Evolutionary conservation across 306 rosid species (phyloP), one percentile per base, ranked within the genome.

Genomic region (Medicago lupulina): DNA sequence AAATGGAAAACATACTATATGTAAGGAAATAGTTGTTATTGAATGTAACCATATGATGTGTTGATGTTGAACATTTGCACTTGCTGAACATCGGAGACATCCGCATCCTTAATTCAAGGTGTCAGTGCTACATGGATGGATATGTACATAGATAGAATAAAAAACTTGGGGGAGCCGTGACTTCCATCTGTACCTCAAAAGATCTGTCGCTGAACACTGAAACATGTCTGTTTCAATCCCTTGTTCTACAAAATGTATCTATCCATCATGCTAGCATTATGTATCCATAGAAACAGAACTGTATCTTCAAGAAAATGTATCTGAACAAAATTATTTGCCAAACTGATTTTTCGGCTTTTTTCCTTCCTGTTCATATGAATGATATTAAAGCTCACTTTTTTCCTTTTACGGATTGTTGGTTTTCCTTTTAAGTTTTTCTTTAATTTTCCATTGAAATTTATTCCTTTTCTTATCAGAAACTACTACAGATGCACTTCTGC

Each of bases 401-500:
- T 38, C 9, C 15, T 19, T 19, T 16, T 9, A 15, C 14, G 49
- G 60, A 55, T 7, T 38, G 53, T 21, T 66, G 50, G 1, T 6
- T 31, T 64, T 40, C 73, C 55, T 65, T 16, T 70, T 17, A 67
- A 36, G 17, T 17, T 65, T 65, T 40, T 58, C 51, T 40, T 70
- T 19, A 55, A 10, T 72, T 78, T 54, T 40, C 43, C 46, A 18
- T 39, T 72, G 73, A 80, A 62, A 50, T 69, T 3, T 64, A 65
- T 59, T 57, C 38, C 47, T 61, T 73, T 66, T 57, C 67, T 76
- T 67, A 79, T 82, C 90, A 96, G 99, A 83, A 96, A 96, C 92
- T 96, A 96, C 86, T 96, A 96, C 63, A 86, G 99, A 88, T 96
- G 99, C 76, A 96, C 99, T 79, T 96, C 99, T 23, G 99, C 99